Evolutionary conservation across 164 flowering plant genomes (phyloP), one percentile per base, ranked within the genome.

Genomic region (Vitis rotundifolia): DNA sequence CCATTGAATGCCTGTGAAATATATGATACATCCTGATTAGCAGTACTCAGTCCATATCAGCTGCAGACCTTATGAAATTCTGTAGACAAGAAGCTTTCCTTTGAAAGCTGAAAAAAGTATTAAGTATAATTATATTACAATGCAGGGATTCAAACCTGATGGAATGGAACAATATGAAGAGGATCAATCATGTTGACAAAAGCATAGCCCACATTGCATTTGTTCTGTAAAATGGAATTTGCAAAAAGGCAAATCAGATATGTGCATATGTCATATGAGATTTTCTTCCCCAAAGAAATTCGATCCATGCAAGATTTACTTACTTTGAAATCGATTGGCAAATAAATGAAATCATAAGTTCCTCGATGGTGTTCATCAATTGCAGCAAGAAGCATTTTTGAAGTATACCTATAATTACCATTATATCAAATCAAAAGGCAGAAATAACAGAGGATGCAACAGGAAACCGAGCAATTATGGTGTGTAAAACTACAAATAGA

Each of bases 161-260:
- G 70, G 75, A 92, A 90, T 16, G 92, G 88, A 72, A 87, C 77
- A 28, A 92, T 92, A 49, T 80, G 84, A 63, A 74, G 71, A 37
- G 97, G 86, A 75, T 89, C 87, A 61, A 72, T 83, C 92, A 92
- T 83, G 82, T 92, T 92, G 85, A 92, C 87, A 74, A 92, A 92
- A 54, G 97, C 97, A 85, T 92, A 92, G 10, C 97, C 97, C 54
- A 92, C 93, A 59, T 92, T 92, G 86, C 97, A 92, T 80, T 92
- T 92, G 77, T 92, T 92, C 97, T 92, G 83, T 63, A 50, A 9
- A 50, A 14, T 0, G 22, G 53, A 18, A 22, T 48, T 37, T 37
- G 7, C 7, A 37, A 37, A 37, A 37, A 37, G 44, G 26, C 28
- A 5, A 53, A 49, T 9, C 3, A 67, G 3, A 48, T 12, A 48